phyloP scores from a whole-genome alignment of 306 rosid species.

The Vigna radiata region DNA sequence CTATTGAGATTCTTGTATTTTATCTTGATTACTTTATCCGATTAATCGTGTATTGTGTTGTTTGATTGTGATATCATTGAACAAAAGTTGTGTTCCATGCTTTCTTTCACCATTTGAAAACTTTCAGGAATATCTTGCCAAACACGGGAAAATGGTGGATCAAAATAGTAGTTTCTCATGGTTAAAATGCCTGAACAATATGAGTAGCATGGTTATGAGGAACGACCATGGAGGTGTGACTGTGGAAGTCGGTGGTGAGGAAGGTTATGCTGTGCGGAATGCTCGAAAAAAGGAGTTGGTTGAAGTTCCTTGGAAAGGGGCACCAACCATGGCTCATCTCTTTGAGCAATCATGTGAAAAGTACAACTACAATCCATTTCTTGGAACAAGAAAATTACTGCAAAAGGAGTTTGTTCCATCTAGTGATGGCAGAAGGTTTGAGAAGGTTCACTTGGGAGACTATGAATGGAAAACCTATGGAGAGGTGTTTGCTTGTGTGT shows the following conservation, averaged over 20 bases:
- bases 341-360: slow-evolving; percentile 83
- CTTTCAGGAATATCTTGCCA: background rate
- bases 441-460: slow-evolving; percentile 82
- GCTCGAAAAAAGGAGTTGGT: slow-evolving; percentile 59
- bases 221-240: slow-evolving; percentile 80
- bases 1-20: background rate
- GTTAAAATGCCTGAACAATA: slow-evolving; percentile 40
- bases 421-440: slow-evolving; percentile 78
- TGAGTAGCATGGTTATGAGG: slow-evolving; percentile 44
- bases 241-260: slow-evolving; percentile 70
- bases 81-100: background rate
- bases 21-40: background rate
- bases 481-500: slow-evolving; percentile 70
- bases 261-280: slow-evolving; percentile 76
- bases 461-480: slow-evolving; percentile 84
- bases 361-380: slow-evolving; percentile 55
- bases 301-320: slow-evolving; percentile 81
- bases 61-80: background rate
- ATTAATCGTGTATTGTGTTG: background rate
- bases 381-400: slow-evolving; percentile 79
- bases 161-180: slow-evolving; percentile 40
- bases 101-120: background rate
- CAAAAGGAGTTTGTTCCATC: slow-evolving; percentile 63
- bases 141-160: slow-evolving; percentile 56
- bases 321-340: slow-evolving; percentile 82